Base-by-base conservation (phyloP, 176 grass and related monocot genomes). In the Eremochloa ophiuroides region DNA sequence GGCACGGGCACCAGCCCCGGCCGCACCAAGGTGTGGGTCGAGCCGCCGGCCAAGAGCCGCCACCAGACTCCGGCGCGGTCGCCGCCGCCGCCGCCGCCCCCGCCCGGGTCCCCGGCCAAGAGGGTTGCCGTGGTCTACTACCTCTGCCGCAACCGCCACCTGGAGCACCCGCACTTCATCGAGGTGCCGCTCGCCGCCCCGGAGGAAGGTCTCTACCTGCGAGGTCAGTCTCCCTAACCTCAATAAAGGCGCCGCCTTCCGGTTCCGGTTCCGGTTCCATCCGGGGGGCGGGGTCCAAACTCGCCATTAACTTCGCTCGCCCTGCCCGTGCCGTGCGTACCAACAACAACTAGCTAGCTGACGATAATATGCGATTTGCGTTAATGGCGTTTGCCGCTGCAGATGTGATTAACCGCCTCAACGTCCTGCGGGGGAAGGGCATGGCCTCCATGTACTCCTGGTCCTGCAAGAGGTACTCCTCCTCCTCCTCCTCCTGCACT, bases 91-190 rank as follows among this genome's bases (percentile, higher is more conserved):
- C 11, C 82, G 2, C 22, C 47, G 8, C 1, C 78, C 11, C 7
- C 67, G 34, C 53, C 41, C 90, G 84, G 65, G 14, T 18, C 44
- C 46, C 15, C 46, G 33, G 42, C 67, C 41, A 91, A 87, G 70
- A 93, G 86, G 77, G 91, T 99, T 13, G 87, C 97, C 3, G 97
- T 99, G 22, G 97, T 99, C 42, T 99, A 99, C 77, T 99, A 99
- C 76, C 91, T 99, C 59, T 90, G 82, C 84, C 82, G 87, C 51
- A 99, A 88, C 83, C 93, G 91, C 62, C 93, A 95, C 56, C 87
- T 99, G 41, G 97, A 99, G 83, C 97, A 99, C 69, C 97, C 97
- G 14, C 97, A 99, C 88, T 99, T 99, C 93, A 93, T 95, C 69
- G 97, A 99, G 82, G 97, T 99, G 77, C 88, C 97, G 23, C 87